Conservation (phyloP, 208 protist genomes). For the Trypanosoma caninum region DNA sequence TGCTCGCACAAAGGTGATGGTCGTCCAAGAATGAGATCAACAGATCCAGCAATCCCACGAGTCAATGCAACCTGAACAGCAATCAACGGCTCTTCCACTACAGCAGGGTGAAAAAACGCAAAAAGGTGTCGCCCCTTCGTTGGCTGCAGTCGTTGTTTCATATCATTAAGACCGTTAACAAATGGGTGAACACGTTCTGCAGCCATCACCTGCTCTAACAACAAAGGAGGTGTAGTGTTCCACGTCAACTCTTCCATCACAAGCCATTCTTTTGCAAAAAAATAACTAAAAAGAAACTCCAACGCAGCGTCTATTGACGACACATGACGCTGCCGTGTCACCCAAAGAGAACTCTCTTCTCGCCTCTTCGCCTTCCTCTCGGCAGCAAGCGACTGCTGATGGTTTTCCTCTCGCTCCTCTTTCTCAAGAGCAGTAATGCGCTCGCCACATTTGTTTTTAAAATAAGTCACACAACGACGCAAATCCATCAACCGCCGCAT, state of each 20-base stretch:
- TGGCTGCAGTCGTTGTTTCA: conserved; percentile 70
- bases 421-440: conserved; percentile 1
- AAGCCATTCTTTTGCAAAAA: conserved; percentile 76
- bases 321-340: conserved; percentile 44
- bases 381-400: background rate
- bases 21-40: conserved; percentile 55
- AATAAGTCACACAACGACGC: conserved; percentile 31
- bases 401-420: background rate
- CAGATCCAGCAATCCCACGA: conserved; percentile 47
- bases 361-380: background rate
- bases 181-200: conserved; percentile 79
- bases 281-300: conserved; percentile 62
- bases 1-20: conserved; percentile 29
- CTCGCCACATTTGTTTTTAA: conserved; percentile 6
- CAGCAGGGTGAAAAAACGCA: conserved; percentile 75
- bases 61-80: conserved; percentile 81
- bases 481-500: conserved; percentile 75
- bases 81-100: conserved; percentile 82
- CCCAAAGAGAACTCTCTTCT: conserved; percentile 37
- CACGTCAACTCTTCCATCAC: conserved; percentile 88
- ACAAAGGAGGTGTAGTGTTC: conserved; percentile 51
- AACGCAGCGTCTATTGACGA: conserved; percentile 52
- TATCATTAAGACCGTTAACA: conserved; percentile 42
- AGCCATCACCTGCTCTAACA: conserved; percentile 77
- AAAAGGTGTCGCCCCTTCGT: conserved; percentile 68